phyloP scores from a whole-genome alignment of 176 grass and related monocot genomes.

The Poa annua region DNA sequence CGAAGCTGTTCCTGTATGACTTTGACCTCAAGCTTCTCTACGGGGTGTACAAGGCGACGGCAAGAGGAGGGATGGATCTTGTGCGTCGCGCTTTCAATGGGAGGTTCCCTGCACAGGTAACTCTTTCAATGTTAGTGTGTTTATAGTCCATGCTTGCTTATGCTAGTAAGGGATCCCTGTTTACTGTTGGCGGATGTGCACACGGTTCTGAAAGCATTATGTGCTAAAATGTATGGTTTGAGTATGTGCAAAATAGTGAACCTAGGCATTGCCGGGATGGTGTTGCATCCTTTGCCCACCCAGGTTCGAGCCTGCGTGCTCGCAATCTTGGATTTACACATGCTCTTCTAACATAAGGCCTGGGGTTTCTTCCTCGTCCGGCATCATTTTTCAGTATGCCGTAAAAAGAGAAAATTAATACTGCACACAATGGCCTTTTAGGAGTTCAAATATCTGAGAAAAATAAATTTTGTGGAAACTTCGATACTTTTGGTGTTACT shows the following conservation, averaged over 20 bases:
- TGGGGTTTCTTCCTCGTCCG: no score
- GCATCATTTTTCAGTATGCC: no score
- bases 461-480: not conserved
- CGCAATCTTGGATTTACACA: no score
- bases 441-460: not conserved
- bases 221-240: not conserved
- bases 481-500: not conserved
- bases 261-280: no score
- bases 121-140: not conserved
- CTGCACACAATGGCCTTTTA: not conserved
- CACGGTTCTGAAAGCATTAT: not conserved
- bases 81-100: conserved; percentile 48
- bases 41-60: conserved; percentile 68
- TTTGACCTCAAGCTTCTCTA: conserved; percentile 78
- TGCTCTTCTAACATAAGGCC: no score
- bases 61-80: conserved; percentile 60
- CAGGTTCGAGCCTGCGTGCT: no score
- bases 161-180: not conserved
- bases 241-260: not conserved
- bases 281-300: no score
- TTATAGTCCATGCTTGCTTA: conserved; percentile 8
- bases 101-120: conserved; percentile 73
- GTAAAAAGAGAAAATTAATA: not conserved
- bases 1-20: conserved; percentile 73
- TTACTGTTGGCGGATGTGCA: not conserved